Percentiles rank a stretch among this genome's conserved stretches.
phyloP scores from a whole-genome alignment of 768 basidiomycete genomes.

The Lactarius indigo region DNA sequence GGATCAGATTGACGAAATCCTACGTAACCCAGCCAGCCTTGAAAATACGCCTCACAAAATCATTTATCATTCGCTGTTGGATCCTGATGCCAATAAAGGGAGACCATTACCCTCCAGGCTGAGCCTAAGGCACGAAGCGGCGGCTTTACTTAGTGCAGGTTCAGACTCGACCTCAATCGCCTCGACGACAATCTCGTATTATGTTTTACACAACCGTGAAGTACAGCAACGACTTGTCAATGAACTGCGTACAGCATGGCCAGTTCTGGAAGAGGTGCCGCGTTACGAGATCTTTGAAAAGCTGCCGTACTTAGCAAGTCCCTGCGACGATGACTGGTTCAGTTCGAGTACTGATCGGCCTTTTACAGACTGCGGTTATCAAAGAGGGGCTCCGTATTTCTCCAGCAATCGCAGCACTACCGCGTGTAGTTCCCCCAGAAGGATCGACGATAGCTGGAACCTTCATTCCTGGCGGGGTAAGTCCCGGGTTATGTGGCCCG shows the following conservation, averaged over 20 bases:
- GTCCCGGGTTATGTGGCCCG: background rate
- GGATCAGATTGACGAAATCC: background rate
- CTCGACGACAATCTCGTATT: background rate
- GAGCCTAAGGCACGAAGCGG: background rate
- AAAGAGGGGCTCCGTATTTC: background rate
- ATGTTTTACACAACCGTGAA: background rate
- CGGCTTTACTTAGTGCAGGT: background rate
- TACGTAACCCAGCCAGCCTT: background rate
- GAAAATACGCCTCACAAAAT: background rate
- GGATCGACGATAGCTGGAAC: background rate
- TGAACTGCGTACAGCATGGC: background rate
- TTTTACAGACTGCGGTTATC: background rate
- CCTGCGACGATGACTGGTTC: background rate
- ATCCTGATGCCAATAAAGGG: background rate
- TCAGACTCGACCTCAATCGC: background rate
- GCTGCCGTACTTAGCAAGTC: no score
- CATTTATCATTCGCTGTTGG: background rate
- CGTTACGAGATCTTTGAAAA: no score
- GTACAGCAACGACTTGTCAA: background rate
- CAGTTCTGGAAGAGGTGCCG: background rate
- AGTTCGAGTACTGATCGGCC: background rate
- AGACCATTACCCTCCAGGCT: background rate
- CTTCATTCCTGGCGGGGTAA: background rate
- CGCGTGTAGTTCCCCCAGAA: conserved; percentile 17
- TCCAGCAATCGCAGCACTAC: conserved; percentile 3